phyloP scores from a whole-genome alignment of 495 filamentous ascomycete species.

The Oidiodendron maius region DNA sequence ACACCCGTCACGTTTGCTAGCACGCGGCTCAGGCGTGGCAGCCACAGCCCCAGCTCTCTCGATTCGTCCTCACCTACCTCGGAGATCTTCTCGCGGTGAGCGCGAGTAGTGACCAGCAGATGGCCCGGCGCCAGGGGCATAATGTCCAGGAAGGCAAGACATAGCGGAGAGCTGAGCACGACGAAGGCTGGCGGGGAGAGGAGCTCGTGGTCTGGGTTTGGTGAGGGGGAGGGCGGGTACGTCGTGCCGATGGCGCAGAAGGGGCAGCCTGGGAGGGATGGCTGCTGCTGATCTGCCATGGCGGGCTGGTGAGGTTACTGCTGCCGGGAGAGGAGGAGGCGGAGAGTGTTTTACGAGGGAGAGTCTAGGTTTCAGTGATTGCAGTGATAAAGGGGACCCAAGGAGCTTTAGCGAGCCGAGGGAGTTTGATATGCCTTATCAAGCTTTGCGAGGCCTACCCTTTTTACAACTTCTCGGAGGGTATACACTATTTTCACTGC shows the following conservation, averaged over 20 bases:
- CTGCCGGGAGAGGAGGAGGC: too few species aligned
- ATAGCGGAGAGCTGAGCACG: conserved; percentile 63
- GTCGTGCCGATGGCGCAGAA: conserved; percentile 58
- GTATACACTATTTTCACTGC: too few species aligned
- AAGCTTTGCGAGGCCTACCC: too few species aligned
- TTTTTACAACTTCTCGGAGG: too few species aligned
- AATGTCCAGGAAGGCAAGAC: conserved; percentile 86
- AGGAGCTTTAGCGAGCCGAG: too few species aligned
- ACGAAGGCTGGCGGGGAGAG: conserved; percentile 50
- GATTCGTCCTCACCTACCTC: conserved; percentile 53
- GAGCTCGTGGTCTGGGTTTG: conserved; percentile 23
- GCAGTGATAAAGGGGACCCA: too few species aligned
- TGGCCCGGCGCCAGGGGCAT: conserved; percentile 78
- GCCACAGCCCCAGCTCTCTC: conserved; percentile 60
- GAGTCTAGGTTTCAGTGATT: too few species aligned
- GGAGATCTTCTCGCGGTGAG: conserved; percentile 64
- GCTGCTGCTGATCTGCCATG: too few species aligned
- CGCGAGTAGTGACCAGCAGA: conserved; percentile 66
- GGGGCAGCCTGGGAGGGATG: conserved; percentile 36
- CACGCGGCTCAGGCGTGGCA: conserved; percentile 68
- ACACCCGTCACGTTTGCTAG: conserved; percentile 58
- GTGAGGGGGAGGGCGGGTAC: conserved; percentile 39
- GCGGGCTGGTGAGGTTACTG: too few species aligned
- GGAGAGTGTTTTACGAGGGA: too few species aligned
- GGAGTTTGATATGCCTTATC: too few species aligned